Conservation (phyloP, 352 stramenopile genomes). For the Sclerospora graminicola region DNA sequence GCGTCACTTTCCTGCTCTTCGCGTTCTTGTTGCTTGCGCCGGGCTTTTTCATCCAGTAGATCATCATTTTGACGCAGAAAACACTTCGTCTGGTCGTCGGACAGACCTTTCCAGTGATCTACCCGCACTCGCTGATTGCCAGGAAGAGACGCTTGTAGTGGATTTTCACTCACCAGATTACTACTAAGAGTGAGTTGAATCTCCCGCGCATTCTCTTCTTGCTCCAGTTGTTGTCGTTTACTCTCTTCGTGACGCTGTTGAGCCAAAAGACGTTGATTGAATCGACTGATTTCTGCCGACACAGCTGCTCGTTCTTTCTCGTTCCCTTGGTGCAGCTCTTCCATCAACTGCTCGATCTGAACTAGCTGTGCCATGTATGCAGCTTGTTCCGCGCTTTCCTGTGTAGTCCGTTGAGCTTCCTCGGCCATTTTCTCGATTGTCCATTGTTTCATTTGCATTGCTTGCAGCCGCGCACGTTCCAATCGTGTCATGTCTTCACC, state of each 20-base stretch:
- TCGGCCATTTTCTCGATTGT: conserved; percentile 44
- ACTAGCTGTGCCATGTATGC: conserved; percentile 39
- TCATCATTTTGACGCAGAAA: conserved; percentile 52
- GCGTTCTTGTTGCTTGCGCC: conserved; percentile 23
- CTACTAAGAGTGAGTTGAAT: conserved; percentile 48
- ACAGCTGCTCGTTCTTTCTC: conserved; percentile 39
- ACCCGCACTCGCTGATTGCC: conserved; percentile 47
- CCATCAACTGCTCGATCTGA: conserved; percentile 44
- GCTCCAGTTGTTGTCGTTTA: conserved; percentile 25
- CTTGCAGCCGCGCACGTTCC: conserved; percentile 52
- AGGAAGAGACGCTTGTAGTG: conserved; percentile 37
- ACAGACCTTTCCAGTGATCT: conserved; percentile 76
- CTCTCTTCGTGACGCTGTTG: conserved; percentile 33
- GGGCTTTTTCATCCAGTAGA: conserved; percentile 39
- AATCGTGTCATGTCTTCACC: conserved; percentile 48
- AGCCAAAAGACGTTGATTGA: conserved; percentile 39
- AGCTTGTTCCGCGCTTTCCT: conserved; percentile 28
- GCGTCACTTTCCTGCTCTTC: conserved; percentile 29
- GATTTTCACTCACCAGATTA: conserved; percentile 68
- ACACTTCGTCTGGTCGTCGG: conserved; percentile 37
- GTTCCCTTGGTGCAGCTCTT: conserved; percentile 42
- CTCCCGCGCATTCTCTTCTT: conserved; percentile 42
- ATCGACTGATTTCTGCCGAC: conserved; percentile 36
- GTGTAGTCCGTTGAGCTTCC: conserved; percentile 25
- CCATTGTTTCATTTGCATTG: conserved; percentile 64